A percentile compares a stretch with the other conserved stretches of the same genome.
These are phyloP conservation scores for Thelonectria discophora DNA, from an alignment of 2,329 filamentous ascomycete species.

Conservation along the genomic window DNA sequence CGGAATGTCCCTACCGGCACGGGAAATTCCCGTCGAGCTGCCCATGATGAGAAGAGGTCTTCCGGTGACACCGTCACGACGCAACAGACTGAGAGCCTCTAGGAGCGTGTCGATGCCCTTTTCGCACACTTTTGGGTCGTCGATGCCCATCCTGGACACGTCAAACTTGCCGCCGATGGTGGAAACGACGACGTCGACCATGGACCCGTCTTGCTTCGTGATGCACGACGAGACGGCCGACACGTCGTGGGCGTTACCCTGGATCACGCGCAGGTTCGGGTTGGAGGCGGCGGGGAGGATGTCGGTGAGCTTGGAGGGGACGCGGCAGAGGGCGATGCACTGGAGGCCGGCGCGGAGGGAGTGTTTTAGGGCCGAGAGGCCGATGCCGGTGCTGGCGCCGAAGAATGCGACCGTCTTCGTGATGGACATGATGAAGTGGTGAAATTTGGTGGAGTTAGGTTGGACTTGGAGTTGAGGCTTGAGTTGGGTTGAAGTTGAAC, in stretches of 20 bases:
- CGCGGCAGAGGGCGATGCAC: conserved; percentile 61
- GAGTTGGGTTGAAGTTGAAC: background rate
- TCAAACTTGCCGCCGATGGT: conserved; percentile 54
- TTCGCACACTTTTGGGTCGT: conserved; percentile 60
- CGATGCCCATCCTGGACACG: conserved; percentile 48
- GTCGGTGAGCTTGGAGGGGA: conserved; percentile 56
- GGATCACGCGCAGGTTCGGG: conserved; percentile 53
- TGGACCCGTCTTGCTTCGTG: conserved; percentile 35
- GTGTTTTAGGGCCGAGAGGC: conserved; percentile 56
- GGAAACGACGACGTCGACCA: conserved; percentile 58
- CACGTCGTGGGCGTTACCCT: conserved; percentile 59
- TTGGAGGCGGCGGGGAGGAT: conserved; percentile 44
- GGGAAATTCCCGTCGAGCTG: conserved; percentile 53
- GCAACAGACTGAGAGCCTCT: conserved; percentile 46
- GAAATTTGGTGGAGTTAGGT: background rate
- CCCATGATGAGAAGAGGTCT: conserved; percentile 48
- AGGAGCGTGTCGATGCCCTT: conserved; percentile 55
- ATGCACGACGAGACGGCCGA: conserved; percentile 51
- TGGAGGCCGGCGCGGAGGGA: conserved; percentile 56
- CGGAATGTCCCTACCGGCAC: conserved; percentile 53
- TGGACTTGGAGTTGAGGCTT: conserved; percentile 4
- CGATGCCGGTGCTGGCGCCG: conserved; percentile 61
- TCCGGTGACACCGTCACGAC: conserved; percentile 39
- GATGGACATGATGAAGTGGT: conserved; percentile 16
- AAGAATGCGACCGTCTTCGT: conserved; percentile 61